phyloP scores from a whole-genome alignment of 495 filamentous ascomycete genomes.

The Penicillium bialowiezense region DNA sequence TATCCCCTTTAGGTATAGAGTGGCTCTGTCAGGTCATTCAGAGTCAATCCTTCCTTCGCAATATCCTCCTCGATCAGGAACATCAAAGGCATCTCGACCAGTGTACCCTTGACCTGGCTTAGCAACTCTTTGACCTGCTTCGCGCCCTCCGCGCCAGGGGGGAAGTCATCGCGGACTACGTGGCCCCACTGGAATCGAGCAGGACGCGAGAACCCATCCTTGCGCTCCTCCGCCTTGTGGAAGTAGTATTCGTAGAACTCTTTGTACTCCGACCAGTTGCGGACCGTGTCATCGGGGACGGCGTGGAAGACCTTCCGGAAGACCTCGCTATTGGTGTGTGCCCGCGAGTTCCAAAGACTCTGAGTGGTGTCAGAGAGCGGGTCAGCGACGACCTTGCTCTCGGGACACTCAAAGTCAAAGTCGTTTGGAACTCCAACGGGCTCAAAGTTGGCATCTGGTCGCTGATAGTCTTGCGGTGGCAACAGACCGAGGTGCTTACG shows the following conservation, averaged over 20 bases:
- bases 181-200: constrained; percentile 72
- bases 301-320: constrained; percentile 84
- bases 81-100: constrained; percentile 90
- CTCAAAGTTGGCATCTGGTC: constrained; percentile 67
- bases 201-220: constrained; percentile 37
- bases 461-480: constrained; percentile 63
- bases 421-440: constrained; percentile 70
- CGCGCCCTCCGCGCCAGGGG: constrained; percentile 56
- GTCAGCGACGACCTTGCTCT: constrained; percentile 74
- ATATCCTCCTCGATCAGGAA: constrained; percentile 88
- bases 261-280: constrained; percentile 84
- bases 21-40: constrained; percentile 80
- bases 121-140: constrained; percentile 80
- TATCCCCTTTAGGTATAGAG: constrained; percentile 65
- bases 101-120: constrained; percentile 67
- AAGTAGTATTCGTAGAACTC: constrained; percentile 78
- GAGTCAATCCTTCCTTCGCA: constrained; percentile 74
- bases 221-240: constrained; percentile 44
- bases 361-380: constrained; percentile 66
- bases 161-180: constrained; percentile 78
- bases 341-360: constrained; percentile 69
- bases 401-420: constrained; percentile 77
- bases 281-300: constrained; percentile 77
- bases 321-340: constrained; percentile 76
- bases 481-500: constrained; percentile 90